Base-by-base conservation (phyloP, 2,329 filamentous ascomycete species). In the Knufia petricola region DNA sequence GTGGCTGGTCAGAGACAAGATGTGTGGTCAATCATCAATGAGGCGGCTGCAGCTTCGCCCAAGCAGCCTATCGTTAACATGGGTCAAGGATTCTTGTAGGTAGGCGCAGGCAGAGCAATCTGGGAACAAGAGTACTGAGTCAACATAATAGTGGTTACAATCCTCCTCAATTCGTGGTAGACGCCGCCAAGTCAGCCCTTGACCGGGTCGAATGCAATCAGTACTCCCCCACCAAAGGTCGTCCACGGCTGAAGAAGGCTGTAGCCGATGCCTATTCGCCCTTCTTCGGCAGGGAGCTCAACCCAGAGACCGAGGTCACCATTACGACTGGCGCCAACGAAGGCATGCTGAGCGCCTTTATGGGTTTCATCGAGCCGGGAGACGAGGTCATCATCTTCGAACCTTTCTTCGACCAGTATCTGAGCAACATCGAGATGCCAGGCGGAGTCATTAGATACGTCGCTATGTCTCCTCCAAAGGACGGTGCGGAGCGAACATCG, bases 371-470 rank as follows among this genome's bases (percentile, higher is more conserved):
- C 50, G 92, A 98, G 67, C 77, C 79, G 1, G 92, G 87, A 10
- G 92, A 98, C 63, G 92, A 98, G 67, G 92, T 95, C 56, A 95
- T 98, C 57, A 78, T 98, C 49, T 95, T 98, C 64, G 92, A 98
- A 71, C 92, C 92, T 9, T 98, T 95, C 70, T 98, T 96, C 64
- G 92, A 98, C 68, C 92, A 98, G 81, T 94, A 96, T 66, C 94
- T 98, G 58, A 88, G 84, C 73, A 98, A 98, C 69, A 96, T 98
- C 55, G 86, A 95, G 67, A 96, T 98, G 89, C 82, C 92, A 1
- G 92, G 92, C 45, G 92, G 92, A 57, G 94, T 84, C 64, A 87
- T 96, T 55, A 84, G 90, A 58, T 96, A 95, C 63, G 90, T 96
- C 20, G 89, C 92, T n/a, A 74, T 98, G 64, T 85, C 92, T 53